Percentiles rank a stretch among this genome's conserved stretches.
Evolutionary conservation across 1,284 basidiomycete genomes (phyloP).

Genomic region (Vanrija pseudolonga): DNA sequence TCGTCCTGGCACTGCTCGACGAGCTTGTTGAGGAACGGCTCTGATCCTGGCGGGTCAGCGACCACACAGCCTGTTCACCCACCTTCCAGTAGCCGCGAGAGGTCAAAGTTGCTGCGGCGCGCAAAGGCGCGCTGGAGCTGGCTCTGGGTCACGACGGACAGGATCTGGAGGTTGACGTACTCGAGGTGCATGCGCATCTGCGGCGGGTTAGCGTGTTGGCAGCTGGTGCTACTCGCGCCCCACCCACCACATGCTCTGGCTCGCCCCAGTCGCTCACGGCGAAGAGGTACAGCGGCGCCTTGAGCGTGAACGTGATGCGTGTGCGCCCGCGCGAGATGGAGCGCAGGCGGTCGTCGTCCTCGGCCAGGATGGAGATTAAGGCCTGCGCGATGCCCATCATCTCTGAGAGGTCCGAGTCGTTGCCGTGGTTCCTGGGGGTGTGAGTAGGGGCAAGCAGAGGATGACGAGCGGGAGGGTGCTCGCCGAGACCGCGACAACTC

Average conservation of each 20-base stretch:
- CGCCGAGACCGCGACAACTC: slow-evolving; percentile 23
- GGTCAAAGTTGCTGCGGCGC: slow-evolving; percentile 83
- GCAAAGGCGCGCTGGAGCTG: slow-evolving; percentile 84
- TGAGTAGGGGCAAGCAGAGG: not conserved
- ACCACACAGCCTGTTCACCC: slow-evolving; percentile 16
- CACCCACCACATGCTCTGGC: slow-evolving; percentile 83
- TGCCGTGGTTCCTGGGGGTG: slow-evolving; percentile 29
- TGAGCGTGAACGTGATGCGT: slow-evolving; percentile 80
- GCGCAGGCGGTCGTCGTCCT: slow-evolving; percentile 73
- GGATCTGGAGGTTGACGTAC: slow-evolving; percentile 86
- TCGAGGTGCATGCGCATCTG: slow-evolving; percentile 91
- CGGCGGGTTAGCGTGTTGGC: not conserved
- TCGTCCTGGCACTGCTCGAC: slow-evolving; percentile 69
- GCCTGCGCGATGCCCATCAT: slow-evolving; percentile 92
- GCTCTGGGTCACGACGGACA: slow-evolving; percentile 79
- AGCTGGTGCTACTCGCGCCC: too few relatives aligned
- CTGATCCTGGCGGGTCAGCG: slow-evolving; percentile 60
- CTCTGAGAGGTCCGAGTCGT: slow-evolving; percentile 61
- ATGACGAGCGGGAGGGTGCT: too few relatives aligned
- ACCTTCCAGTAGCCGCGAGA: slow-evolving; percentile 79
- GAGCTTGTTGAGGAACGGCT: slow-evolving; percentile 70
- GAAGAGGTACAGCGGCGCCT: slow-evolving; percentile 84
- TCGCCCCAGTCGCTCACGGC: slow-evolving; percentile 88
- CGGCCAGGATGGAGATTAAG: slow-evolving; percentile 80
- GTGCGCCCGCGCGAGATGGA: slow-evolving; percentile 55